Evolutionary conservation across 371 early-diverging fungal genomes (phyloP).

Genomic region (Mucor sp.): DNA sequence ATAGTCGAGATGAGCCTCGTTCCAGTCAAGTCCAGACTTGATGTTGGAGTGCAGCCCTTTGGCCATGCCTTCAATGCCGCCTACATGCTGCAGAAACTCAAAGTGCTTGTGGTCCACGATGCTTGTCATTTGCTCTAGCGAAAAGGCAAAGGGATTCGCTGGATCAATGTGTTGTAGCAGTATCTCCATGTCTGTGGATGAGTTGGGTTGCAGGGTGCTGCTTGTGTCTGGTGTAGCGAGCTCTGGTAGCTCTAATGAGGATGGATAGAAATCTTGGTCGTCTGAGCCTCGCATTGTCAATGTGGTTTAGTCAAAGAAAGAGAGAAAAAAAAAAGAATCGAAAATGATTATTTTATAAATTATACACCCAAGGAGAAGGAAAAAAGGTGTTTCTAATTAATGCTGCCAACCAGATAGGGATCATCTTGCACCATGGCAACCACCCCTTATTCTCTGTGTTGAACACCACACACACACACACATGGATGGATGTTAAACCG

Average conservation of each 20-base stretch:
- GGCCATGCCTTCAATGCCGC: constrained; percentile 54
- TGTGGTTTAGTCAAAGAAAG: no score
- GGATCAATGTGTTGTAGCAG: constrained; percentile 37
- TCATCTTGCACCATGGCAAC: neutral
- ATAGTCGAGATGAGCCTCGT: constrained; percentile 14
- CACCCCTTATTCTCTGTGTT: neutral
- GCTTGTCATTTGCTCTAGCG: constrained; percentile 40
- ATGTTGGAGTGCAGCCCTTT: constrained; percentile 56
- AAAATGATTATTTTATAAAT: neutral
- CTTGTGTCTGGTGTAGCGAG: neutral
- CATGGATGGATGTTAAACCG: neutral
- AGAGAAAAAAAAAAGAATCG: no score
- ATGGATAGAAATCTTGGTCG: constrained; percentile 4
- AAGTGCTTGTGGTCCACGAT: constrained; percentile 56
- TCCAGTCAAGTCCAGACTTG: constrained; percentile 38
- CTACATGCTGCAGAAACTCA: constrained; percentile 40
- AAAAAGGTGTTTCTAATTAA: neutral
- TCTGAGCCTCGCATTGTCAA: constrained; percentile 1
- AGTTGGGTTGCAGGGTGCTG: neutral
- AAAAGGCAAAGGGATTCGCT: constrained; percentile 47
- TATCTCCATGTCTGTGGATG: constrained; percentile 15
- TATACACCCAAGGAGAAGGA: neutral
- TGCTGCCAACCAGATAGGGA: neutral
- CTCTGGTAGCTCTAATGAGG: constrained; percentile 4
- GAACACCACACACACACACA: neutral